These are phyloP conservation scores for Aspergillus homomorphus DNA, from an alignment of 495 filamentous ascomycete genomes.

Conservation along the genomic window DNA sequence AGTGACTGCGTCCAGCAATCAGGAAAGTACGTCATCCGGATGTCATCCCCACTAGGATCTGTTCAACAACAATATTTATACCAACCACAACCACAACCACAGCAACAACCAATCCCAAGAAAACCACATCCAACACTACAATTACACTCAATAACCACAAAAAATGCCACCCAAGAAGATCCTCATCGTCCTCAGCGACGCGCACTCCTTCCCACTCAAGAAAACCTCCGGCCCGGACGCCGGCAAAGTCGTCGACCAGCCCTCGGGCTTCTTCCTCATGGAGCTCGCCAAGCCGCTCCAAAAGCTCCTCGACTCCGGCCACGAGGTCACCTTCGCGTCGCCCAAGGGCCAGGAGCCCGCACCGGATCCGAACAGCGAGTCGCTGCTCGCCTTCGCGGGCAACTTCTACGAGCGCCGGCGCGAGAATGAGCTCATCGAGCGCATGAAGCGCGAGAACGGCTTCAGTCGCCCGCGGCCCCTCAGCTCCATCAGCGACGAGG, in stretches of 20 bases:
- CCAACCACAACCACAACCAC: neutral
- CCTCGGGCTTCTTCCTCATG: slow-evolving; percentile 44
- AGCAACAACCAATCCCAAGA: neutral
- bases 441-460: slow-evolving; percentile 39
- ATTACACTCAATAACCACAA: too few species aligned
- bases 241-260: slow-evolving; percentile 31
- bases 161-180: slow-evolving; percentile 31
- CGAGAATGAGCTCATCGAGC: slow-evolving; percentile 34
- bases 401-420: slow-evolving; percentile 42
- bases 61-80: neutral
- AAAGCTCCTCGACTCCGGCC: slow-evolving; percentile 35
- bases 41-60: slow-evolving; percentile 4
- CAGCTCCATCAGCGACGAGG: slow-evolving; percentile 15
- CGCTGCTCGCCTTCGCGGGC: slow-evolving; percentile 32
- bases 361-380: slow-evolving; percentile 37
- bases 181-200: slow-evolving; percentile 42
- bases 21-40: slow-evolving; percentile 5
- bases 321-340: slow-evolving; percentile 39
- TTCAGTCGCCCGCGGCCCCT: slow-evolving; percentile 10
- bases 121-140: neutral
- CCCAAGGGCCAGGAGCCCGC: slow-evolving; percentile 33
- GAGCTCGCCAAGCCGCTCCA: slow-evolving; percentile 42
- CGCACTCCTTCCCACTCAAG: slow-evolving; percentile 33
- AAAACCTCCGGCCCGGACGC: slow-evolving; percentile 26
- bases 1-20: neutral